phyloP scores from a whole-genome alignment of 2,329 filamentous ascomycete genomes.

The Alternaria conjuncta region DNA sequence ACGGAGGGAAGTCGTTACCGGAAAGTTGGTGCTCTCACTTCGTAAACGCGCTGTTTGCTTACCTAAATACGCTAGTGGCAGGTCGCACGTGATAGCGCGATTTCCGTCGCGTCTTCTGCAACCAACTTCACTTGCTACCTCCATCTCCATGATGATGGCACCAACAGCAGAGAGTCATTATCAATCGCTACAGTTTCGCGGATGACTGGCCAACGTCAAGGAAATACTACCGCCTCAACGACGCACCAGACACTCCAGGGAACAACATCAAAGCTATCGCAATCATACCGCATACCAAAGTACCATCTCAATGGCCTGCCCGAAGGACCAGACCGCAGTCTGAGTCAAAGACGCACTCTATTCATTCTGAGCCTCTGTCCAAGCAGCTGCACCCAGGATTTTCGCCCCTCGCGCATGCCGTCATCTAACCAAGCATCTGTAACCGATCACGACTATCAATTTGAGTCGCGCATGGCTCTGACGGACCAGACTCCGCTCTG shows the following conservation, averaged over 20 bases:
- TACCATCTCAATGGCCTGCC: background rate
- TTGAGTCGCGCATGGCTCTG: no score
- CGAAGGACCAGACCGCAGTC: background rate
- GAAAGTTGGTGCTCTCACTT: slow-evolving; percentile 9
- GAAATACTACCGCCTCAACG: background rate
- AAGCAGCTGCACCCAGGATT: background rate
- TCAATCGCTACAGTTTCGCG: background rate
- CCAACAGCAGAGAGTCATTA: background rate
- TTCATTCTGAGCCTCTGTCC: background rate
- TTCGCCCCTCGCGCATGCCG: no score
- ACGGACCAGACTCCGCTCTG: background rate
- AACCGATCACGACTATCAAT: no score
- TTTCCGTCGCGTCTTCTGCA: background rate
- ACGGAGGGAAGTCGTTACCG: background rate
- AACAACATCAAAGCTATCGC: background rate
- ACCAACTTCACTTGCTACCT: background rate
- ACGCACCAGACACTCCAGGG: background rate
- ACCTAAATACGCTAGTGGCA: slow-evolving; percentile 1
- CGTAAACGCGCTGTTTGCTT: slow-evolving; percentile 17
- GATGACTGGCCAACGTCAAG: background rate
- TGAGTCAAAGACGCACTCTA: background rate
- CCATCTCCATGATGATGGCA: background rate
- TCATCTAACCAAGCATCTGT: no score
- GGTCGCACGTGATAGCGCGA: slow-evolving; percentile 13
- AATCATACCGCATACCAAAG: background rate